Evolutionary conservation across 2,329 filamentous ascomycete species (phyloP).

Genomic region (Pestalotiopsis sp.): DNA sequence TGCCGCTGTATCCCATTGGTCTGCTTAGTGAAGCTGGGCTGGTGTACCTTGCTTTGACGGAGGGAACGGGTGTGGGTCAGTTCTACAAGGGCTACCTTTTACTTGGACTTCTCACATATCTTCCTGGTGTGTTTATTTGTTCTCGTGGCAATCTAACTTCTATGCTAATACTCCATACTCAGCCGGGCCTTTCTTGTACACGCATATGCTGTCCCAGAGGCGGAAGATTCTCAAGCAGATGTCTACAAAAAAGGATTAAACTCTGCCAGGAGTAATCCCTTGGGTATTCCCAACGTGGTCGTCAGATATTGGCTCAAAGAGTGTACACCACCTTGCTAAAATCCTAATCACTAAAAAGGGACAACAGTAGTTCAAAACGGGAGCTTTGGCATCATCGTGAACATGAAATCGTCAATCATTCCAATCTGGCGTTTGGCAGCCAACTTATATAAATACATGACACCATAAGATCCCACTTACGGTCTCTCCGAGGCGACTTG

Average conservation of each 20-base stretch:
- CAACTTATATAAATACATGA: background rate
- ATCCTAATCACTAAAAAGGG: background rate
- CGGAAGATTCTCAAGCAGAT: constrained; percentile 11
- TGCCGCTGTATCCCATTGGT: constrained; percentile 68
- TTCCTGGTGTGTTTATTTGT: constrained; percentile 13
- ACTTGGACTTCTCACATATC: constrained; percentile 16
- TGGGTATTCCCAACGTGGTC: background rate
- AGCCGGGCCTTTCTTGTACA: constrained; percentile 17
- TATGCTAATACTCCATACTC: background rate
- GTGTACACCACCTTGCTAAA: background rate
- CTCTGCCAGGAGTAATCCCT: background rate
- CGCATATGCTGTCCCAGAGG: constrained; percentile 18
- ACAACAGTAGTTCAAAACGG: background rate
- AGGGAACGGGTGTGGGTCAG: constrained; percentile 12
- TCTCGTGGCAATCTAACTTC: background rate
- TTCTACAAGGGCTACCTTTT: constrained; percentile 17
- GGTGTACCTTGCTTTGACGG: constrained; percentile 42
- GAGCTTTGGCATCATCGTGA: background rate
- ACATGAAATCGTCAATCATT: background rate
- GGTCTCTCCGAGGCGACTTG: constrained; percentile 1
- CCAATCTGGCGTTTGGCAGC: background rate
- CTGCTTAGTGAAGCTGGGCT: constrained; percentile 65
- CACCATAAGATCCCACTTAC: background rate
- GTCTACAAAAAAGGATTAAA: background rate
- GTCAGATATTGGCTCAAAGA: background rate